Base-by-base conservation (phyloP, 2,329 filamentous ascomycete genomes). In the Scedosporium minutisporum region DNA sequence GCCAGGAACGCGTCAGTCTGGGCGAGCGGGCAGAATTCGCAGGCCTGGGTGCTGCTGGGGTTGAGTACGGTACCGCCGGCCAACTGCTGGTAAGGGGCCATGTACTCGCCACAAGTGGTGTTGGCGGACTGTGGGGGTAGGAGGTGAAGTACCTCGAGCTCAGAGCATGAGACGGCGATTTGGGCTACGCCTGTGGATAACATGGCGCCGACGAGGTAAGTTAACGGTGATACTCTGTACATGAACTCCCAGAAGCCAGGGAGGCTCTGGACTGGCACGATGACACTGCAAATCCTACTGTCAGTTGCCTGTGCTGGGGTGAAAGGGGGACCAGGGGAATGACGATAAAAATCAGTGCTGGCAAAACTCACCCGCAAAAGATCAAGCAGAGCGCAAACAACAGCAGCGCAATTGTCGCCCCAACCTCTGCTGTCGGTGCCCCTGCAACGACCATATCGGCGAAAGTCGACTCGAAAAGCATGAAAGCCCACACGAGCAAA, bases 221-320 rank as follows among this genome's bases (percentile, higher is more conserved):
- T 90, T 67, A 89, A 84, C 0, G 88, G 87, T 0, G 83, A 87
- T 57, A 86, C 74, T 41, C 84, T 79, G 71, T 89, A 89, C 83
- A 88, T 87, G 75, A 87, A 88, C 62, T 82, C 83, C 88, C 88
- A 91, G 76, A 90, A 89, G 2, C 81, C 76, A 0, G 88, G 87
- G 6, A 90, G 79, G 0, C 77, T 73, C 0, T 69, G 68, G 0
- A 84, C 84, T 1, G 78, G 73, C 1, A 84, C 84, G 59, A 89
- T 78, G 46, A 91, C 85, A 74, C 84, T 79, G 65, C 33, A 38
- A 38, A 73, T 3, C n/a, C 18, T 38, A 18, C 16, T 10, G 51
- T 58, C 16, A 33, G 57, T 29, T 29, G 12, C 9, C 16, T 29
- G 27, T 38, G 10, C 3, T 4, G 10, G 33, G 10, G 55, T 3